Conservation (phyloP, 2,329 filamentous ascomycete genomes). For the Aaosphaeria arxii region DNA sequence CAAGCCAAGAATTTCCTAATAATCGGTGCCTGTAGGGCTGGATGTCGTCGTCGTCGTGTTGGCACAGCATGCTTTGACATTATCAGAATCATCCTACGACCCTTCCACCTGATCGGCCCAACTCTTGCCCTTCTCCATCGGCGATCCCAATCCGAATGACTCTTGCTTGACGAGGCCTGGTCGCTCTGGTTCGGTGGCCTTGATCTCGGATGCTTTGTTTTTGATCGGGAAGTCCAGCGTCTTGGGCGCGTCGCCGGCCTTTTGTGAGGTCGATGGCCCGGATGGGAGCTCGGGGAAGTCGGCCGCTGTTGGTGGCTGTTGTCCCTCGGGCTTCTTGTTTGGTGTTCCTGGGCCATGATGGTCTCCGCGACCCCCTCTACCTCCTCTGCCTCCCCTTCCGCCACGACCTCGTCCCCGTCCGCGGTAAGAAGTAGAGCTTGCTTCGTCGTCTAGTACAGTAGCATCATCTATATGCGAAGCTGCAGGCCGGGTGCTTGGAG, state of each 20-base stretch:
- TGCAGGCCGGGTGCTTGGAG: constrained; percentile 4
- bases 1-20: no score
- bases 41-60: no score
- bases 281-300: constrained; percentile 47
- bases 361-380: constrained; percentile 27
- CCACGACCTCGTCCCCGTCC: constrained; percentile 32
- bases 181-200: constrained; percentile 12
- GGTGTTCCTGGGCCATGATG: constrained; percentile 10
- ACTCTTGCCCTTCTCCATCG: constrained; percentile 30
- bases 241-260: constrained; percentile 13
- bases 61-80: no score
- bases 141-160: constrained; percentile 28
- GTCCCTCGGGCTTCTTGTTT: constrained; percentile 13
- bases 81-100: neutral
- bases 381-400: constrained; percentile 29
- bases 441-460: neutral
- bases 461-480: neutral
- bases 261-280: constrained; percentile 8
- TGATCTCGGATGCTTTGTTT: constrained; percentile 18
- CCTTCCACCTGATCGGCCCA: constrained; percentile 48
- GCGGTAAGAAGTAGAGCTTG: constrained; percentile 9
- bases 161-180: constrained; percentile 29
- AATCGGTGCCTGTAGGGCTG: no score
- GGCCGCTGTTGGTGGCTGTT: constrained; percentile 34
- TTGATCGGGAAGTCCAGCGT: constrained; percentile 29